Conservation (phyloP, 441 rosid species). For the Kokia cookei region DNA sequence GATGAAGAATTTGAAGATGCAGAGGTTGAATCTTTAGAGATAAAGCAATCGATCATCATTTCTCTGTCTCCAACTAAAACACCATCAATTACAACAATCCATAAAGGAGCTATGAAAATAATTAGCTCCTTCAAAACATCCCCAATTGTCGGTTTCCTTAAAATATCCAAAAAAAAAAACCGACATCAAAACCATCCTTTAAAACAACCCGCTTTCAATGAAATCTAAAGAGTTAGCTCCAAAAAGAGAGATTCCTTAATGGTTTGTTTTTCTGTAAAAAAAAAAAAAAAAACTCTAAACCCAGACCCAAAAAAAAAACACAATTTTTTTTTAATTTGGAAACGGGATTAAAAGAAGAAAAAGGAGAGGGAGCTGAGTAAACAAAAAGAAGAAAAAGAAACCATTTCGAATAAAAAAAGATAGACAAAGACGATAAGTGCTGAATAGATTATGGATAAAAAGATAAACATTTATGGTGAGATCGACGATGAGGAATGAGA, state of each 20-base stretch:
- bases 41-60: no score
- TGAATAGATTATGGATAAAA: constrained; percentile 23
- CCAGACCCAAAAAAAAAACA: background rate
- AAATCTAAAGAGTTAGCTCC: no score
- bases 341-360: background rate
- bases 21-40: no score
- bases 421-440: background rate
- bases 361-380: background rate
- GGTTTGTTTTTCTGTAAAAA: constrained; percentile 10
- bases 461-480: no score
- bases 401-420: background rate
- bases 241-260: constrained; percentile 28
- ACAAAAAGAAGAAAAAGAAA: no score
- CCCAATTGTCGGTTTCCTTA: background rate
- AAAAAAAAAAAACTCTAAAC: constrained; percentile 5
- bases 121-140: no score
- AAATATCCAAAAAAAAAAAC: constrained; percentile 36
- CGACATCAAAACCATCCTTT: constrained; percentile 39
- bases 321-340: no score
- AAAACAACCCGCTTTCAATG: no score
- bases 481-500: no score
- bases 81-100: background rate
- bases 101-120: no score
- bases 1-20: no score
- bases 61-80: no score